phyloP scores from a whole-genome alignment of 345 rosid species.

The Eucalyptus sp. region DNA sequence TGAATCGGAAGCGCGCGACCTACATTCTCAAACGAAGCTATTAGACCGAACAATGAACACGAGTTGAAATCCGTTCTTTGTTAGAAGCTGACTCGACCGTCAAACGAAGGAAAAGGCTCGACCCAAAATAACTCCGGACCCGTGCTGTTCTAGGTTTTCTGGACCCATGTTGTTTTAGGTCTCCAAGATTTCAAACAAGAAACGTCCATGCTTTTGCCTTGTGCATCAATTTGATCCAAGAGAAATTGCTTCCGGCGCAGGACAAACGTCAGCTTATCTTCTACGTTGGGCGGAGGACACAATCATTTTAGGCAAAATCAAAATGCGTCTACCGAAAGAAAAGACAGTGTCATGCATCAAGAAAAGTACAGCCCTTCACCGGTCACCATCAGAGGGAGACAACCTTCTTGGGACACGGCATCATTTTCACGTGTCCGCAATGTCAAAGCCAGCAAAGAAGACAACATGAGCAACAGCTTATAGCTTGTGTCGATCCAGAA shows the following conservation, averaged over 20 bases:
- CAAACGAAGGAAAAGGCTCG: neutral
- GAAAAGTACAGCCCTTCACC: neutral
- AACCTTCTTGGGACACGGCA: neutral
- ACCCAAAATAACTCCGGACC: neutral
- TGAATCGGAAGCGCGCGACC: neutral
- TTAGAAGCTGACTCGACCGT: neutral
- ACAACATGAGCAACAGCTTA: neutral
- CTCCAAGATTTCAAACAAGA: neutral
- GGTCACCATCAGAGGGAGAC: neutral
- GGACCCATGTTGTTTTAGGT: too few relatives aligned
- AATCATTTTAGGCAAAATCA: neutral
- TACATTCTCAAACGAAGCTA: neutral
- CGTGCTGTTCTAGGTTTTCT: neutral
- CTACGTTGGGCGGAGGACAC: neutral
- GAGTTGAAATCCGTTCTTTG: neutral
- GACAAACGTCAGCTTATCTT: neutral
- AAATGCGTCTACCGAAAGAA: neutral
- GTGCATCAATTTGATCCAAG: neutral
- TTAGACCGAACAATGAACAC: neutral
- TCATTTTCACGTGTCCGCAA: neutral
- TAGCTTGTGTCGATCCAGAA: neutral
- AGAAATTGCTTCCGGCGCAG: neutral
- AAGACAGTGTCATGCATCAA: neutral
- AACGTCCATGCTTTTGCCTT: neutral
- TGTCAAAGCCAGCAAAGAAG: neutral